A percentile compares a stretch with the other conserved stretches of the same genome.
Evolutionary conservation across 1,284 basidiomycete genomes (phyloP).

Genomic region (Takashimella koratensis): DNA sequence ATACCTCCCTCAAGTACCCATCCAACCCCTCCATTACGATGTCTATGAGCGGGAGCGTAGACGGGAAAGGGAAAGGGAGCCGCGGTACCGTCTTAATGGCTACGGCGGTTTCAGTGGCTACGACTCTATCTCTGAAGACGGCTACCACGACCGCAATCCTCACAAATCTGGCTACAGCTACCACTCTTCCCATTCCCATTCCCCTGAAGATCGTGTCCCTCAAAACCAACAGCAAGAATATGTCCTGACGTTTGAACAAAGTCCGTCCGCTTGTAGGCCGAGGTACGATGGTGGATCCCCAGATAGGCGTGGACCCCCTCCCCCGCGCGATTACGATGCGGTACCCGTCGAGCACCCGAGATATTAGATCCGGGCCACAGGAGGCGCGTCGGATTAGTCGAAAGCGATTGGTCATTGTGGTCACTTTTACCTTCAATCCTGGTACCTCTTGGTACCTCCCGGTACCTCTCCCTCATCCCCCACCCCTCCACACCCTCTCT

Average conservation of each 20-base stretch:
- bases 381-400: too few relatives aligned
- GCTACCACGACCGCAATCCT: too few relatives aligned
- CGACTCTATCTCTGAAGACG: too few relatives aligned
- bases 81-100: too few relatives aligned
- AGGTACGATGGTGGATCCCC: slow-evolving; percentile 33
- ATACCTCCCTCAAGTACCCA: neutral
- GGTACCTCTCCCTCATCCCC: too few relatives aligned
- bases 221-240: neutral
- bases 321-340: slow-evolving; percentile 26
- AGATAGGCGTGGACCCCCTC: slow-evolving; percentile 31
- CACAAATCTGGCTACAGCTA: too few relatives aligned
- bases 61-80: too few relatives aligned
- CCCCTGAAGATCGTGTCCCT: neutral
- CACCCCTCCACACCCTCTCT: neutral
- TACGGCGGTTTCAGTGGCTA: too few relatives aligned
- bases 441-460: too few relatives aligned
- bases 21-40: neutral
- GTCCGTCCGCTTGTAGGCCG: neutral
- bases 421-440: too few relatives aligned
- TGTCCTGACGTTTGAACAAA: neutral
- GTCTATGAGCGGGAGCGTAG: too few relatives aligned
- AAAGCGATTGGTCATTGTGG: too few relatives aligned
- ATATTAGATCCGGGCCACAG: slow-evolving; percentile 11
- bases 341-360: slow-evolving; percentile 12
- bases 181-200: neutral